Percentiles rank a stretch among this genome's conserved stretches.
phyloP scores from a whole-genome alignment of 2,329 filamentous ascomycete species.

The Pyrenophora seminiperda region DNA sequence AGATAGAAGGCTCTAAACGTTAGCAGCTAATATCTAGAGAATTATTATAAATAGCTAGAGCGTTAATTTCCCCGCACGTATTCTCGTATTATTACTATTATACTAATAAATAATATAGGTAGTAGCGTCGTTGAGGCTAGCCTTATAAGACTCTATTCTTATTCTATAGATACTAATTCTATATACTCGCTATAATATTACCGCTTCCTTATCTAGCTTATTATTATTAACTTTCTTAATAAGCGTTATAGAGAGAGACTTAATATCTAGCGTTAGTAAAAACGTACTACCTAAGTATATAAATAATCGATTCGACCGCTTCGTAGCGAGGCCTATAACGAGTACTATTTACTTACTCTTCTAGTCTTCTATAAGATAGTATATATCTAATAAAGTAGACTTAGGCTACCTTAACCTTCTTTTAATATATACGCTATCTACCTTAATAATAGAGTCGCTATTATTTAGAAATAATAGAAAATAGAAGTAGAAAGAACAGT shows the following conservation, averaged over 20 bases:
- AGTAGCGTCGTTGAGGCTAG: background rate
- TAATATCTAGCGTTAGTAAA: background rate
- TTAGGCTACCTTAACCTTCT: background rate
- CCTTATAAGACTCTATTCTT: conserved; percentile 1
- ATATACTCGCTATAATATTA: background rate
- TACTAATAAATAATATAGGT: background rate
- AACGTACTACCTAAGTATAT: background rate
- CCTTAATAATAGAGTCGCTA: conserved; percentile 3
- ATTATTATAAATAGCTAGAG: background rate
- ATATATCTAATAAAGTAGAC: background rate
- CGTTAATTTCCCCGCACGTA: background rate
- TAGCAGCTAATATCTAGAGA: background rate
- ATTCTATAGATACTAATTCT: background rate
- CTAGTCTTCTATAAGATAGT: background rate
- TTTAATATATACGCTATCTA: background rate
- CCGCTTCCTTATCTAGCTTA: background rate
- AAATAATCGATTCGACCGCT: background rate
- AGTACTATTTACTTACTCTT: background rate
- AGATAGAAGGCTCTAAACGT: background rate
- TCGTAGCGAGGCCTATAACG: background rate
- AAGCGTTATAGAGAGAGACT: background rate
- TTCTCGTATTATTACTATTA: background rate
- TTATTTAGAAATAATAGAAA: conserved; percentile 3
- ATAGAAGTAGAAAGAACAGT: background rate
- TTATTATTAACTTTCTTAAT: background rate